Base-by-base conservation (phyloP, 176 grass and related monocot genomes). In the Zoysia pacifica region DNA sequence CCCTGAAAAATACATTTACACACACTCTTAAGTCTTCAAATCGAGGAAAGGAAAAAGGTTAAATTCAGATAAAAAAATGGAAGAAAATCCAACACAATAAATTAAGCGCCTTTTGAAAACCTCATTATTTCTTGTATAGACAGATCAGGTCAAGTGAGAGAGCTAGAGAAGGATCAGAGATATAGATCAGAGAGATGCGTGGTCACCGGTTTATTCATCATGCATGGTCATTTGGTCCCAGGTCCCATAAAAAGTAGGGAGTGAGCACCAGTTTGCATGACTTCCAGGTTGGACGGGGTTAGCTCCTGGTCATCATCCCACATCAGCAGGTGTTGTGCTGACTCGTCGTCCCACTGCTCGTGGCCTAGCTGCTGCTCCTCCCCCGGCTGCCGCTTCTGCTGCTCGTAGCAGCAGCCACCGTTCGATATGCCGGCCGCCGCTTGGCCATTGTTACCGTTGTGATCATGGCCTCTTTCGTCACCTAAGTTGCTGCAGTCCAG, bases 271-370 rank as follows among this genome's bases (percentile, higher is more conserved):
- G 42, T 88, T 84, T 86, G 73, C 74, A 86, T 81, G 81, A 47
- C 70, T 73, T 96, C 87, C 79, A 93, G 74, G 70, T 86, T 84
- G 79, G 90, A 93, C 64, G 86, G 44, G 74, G 76, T 80, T 76
- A 86, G 77, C 72, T 86, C 86, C 73, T 97, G 88, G 65, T 79
- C 77, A 46, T 79, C 77, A 16, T 93, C 94, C 94, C 94, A 97
- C 72, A 93, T 87, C 20, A 97, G 81, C 62, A 93, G 83, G n/a
- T 90, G 82, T 4, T 76, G 82, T 42, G 87, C 87, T 13, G 77
- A 69, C 50, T 93, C 89, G 0, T 91, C 81, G 5, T 92, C 86
- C 83, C 89, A 92, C 54, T 81, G 73, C 8, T 91, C 85, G 37
- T 90, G 90, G n/a, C 63, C 82, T 46, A 82, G 44, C 63, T 80